Percentiles rank a stretch among this genome's conserved stretches.
Evolutionary conservation across 2,329 filamentous ascomycete species (phyloP).

Genomic region (Diaporthe longicolla): DNA sequence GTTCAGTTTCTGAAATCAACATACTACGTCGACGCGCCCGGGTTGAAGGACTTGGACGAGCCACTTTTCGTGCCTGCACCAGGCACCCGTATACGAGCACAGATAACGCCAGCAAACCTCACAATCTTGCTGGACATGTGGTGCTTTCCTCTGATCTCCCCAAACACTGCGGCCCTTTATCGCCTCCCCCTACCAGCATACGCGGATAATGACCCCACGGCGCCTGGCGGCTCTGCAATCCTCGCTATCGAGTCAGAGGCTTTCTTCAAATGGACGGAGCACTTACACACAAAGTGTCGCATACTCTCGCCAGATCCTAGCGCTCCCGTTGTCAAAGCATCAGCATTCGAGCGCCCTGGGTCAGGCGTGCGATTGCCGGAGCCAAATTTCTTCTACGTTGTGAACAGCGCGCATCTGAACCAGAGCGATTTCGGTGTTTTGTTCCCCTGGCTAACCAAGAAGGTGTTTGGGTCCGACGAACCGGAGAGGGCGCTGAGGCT

Average conservation of each 20-base stretch:
- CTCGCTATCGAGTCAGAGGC: constrained; percentile 81
- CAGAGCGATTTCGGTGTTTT: constrained; percentile 88
- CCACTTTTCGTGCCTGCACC: constrained; percentile 73
- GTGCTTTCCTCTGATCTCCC: constrained; percentile 79
- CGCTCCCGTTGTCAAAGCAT: constrained; percentile 56
- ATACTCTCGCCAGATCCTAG: constrained; percentile 72
- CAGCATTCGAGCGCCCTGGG: constrained; percentile 57
- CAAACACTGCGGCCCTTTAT: constrained; percentile 74
- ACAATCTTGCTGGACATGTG: constrained; percentile 84
- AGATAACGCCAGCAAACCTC: constrained; percentile 78
- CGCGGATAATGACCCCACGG: constrained; percentile 67
- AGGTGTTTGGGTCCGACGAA: constrained; percentile 69
- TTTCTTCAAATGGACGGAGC: constrained; percentile 83
- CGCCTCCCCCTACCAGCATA: constrained; percentile 82
- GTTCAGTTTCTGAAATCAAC: constrained; percentile 85
- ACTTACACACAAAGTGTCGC: constrained; percentile 78
- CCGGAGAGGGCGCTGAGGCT: constrained; percentile 72
- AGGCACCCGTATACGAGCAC: constrained; percentile 69
- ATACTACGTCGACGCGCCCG: constrained; percentile 72
- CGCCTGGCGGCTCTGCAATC: constrained; percentile 70
- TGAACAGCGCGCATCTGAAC: constrained; percentile 81
- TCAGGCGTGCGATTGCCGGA: constrained; percentile 59
- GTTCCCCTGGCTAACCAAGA: constrained; percentile 79
- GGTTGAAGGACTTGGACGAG: constrained; percentile 61
- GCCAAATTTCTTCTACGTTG: constrained; percentile 82